Conservation (phyloP, 768 basidiomycete genomes). For the Chlorophyllum brunneum region DNA sequence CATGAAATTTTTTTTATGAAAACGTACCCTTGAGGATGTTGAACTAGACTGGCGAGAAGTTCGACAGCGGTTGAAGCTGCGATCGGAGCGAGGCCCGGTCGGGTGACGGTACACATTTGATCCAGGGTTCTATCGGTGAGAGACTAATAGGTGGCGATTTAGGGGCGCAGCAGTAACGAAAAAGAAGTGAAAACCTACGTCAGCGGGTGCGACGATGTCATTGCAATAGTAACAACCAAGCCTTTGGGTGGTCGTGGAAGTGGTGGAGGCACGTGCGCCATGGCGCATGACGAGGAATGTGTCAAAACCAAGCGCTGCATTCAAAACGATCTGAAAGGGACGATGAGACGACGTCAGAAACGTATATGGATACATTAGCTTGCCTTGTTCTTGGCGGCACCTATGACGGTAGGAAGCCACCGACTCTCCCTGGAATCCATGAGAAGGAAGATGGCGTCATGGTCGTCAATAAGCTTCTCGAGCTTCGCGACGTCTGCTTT, state of each 20-base stretch:
- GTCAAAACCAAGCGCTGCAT: constrained; percentile 94
- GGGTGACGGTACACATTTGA: constrained; percentile 98
- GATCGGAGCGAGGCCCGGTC: constrained; percentile 91
- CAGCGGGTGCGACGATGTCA: constrained; percentile 93
- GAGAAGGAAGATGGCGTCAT: constrained; percentile 88
- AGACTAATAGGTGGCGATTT: constrained; percentile 24
- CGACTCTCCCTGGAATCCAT: constrained; percentile 99
- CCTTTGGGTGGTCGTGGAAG: constrained; percentile 25
- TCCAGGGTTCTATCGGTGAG: constrained; percentile 90
- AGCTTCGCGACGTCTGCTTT: constrained; percentile 68
- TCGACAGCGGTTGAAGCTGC: constrained; percentile 93
- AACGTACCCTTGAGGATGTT: constrained; percentile 93
- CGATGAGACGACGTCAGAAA: background rate
- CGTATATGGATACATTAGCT: background rate
- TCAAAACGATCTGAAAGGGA: constrained; percentile 72
- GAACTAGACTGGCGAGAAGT: constrained; percentile 80
- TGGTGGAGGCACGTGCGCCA: constrained; percentile 53
- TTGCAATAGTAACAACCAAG: constrained; percentile 99
- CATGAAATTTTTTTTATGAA: too few species aligned
- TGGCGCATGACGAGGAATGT: constrained; percentile 97
- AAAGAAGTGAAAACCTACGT: constrained; percentile 53
- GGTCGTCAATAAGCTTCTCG: constrained; percentile 73
- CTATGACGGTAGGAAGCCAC: constrained; percentile 92
- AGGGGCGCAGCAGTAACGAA: constrained; percentile 1
- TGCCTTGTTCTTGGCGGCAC: constrained; percentile 82